These are phyloP conservation scores for Ganoderma boninense DNA, from an alignment of 1,284 basidiomycete genomes.

Conservation along the genomic window DNA sequence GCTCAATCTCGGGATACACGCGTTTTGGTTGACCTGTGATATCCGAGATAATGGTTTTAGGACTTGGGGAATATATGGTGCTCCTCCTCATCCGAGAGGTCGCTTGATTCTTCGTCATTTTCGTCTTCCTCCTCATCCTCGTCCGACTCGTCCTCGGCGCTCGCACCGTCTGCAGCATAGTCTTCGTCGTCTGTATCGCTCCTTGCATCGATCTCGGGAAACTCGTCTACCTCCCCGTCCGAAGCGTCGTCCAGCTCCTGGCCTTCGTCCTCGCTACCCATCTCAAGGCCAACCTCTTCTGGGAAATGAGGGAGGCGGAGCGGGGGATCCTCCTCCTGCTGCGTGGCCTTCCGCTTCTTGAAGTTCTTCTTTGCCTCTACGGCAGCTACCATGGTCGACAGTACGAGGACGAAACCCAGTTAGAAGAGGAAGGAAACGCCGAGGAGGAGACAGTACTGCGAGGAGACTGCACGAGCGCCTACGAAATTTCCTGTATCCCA, in stretches of 20 bases:
- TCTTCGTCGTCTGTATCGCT: conserved; percentile 58
- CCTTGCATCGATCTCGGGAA: conserved; percentile 63
- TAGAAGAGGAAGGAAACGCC: conserved; percentile 4
- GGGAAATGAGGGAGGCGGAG: conserved; percentile 45
- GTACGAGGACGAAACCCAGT: conserved; percentile 13
- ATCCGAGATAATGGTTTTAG: conserved; percentile 76
- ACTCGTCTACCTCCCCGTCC: conserved; percentile 56
- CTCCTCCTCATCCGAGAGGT: conserved; percentile 48
- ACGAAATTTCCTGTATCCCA: conserved; percentile 30
- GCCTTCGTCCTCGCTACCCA: conserved; percentile 76
- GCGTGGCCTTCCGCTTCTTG: conserved; percentile 67
- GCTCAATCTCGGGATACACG: conserved; percentile 94
- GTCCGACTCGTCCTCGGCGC: conserved; percentile 48
- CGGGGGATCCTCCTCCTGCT: conserved; percentile 32
- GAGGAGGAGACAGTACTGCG: neutral
- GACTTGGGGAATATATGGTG: conserved; percentile 65
- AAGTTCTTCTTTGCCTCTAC: conserved; percentile 43
- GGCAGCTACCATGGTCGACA: conserved; percentile 46
- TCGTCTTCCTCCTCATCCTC: conserved; percentile 44
- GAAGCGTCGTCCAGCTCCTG: conserved; percentile 54
- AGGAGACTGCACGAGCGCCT: conserved; percentile 22
- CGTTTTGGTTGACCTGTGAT: conserved; percentile 91
- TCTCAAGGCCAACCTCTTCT: conserved; percentile 61
- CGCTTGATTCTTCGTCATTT: conserved; percentile 44
- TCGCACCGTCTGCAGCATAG: conserved; percentile 47